A percentile compares a stretch with the other conserved stretches of the same genome.
Evolutionary conservation across 2,329 filamentous ascomycete species (phyloP).

Genomic region (Xylaria arbuscula): DNA sequence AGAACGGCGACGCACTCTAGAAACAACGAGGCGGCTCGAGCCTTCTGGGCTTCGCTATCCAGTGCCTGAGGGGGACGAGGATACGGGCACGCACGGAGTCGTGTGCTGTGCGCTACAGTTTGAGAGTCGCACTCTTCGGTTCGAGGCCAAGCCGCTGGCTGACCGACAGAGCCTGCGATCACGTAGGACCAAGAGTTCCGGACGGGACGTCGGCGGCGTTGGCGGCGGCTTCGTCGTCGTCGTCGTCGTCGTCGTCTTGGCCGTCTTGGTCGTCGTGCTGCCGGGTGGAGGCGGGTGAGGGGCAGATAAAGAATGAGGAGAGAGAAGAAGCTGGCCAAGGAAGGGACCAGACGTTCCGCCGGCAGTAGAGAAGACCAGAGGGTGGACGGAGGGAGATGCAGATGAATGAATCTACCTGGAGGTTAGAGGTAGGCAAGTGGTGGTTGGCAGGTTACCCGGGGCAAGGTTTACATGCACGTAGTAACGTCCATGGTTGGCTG

Average conservation of each 20-base stretch:
- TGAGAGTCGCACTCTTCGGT: slow-evolving; percentile 7
- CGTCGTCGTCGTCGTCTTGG: too few relatives aligned
- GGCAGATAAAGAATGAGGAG: slow-evolving; percentile 3
- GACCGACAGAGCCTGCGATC: slow-evolving; percentile 3
- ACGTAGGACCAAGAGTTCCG: not conserved
- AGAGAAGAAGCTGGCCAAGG: not conserved
- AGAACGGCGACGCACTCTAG: not conserved
- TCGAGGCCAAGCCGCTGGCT: slow-evolving; percentile 8
- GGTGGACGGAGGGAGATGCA: not conserved
- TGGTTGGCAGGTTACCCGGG: not conserved
- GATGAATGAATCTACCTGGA: not conserved
- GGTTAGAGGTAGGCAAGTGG: too few relatives aligned
- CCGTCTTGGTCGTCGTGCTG: too few relatives aligned
- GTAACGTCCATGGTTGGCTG: too few relatives aligned
- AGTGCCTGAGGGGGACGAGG: not conserved
- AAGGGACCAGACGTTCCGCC: slow-evolving; percentile 15
- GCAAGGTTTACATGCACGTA: not conserved
- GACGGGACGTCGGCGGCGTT: not conserved
- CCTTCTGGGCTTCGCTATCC: not conserved
- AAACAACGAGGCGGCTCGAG: slow-evolving; percentile 12
- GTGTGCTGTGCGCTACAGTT: not conserved
- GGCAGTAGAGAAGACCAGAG: not conserved
- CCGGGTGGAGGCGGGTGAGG: too few relatives aligned
- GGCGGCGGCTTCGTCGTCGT: not conserved
- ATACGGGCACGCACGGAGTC: not conserved